These are phyloP conservation scores for Ammopiptanthus mongolicus DNA, from an alignment of 306 rosid species.

Conservation along the genomic window DNA sequence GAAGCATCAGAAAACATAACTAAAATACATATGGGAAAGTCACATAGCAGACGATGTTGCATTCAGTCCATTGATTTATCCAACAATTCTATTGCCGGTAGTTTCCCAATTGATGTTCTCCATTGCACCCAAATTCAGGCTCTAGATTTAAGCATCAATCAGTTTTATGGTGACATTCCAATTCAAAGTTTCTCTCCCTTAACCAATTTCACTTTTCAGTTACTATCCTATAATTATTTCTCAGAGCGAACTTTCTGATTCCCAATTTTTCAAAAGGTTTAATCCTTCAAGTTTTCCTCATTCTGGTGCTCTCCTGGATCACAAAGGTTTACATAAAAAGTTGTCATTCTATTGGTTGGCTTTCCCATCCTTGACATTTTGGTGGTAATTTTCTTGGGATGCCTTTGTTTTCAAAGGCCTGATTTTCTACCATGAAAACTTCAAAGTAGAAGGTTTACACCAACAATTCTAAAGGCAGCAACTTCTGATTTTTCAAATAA, in stretches of 20 bases:
- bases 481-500: constrained; percentile 40
- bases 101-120: too few species aligned
- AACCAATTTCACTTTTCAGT: constrained; percentile 44
- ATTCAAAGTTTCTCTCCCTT: constrained; percentile 42
- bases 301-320: constrained; percentile 52
- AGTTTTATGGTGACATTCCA: constrained; percentile 54
- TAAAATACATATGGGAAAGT: not conserved
- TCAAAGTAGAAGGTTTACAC: constrained; percentile 39
- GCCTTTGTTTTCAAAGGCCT: too few species aligned
- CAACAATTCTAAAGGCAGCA: constrained; percentile 49
- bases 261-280: too few species aligned
- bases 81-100: constrained; percentile 50
- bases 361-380: constrained; percentile 54
- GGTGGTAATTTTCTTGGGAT: constrained; percentile 41
- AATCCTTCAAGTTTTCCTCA: constrained; percentile 50
- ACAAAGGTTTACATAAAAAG: constrained; percentile 38
- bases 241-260: constrained; percentile 48
- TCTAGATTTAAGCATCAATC: constrained; percentile 61
- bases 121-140: constrained; percentile 51
- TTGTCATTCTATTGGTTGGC: constrained; percentile 38
- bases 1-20: constrained; percentile 5
- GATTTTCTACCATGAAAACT: constrained; percentile 53
- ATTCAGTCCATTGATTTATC: constrained; percentile 54
- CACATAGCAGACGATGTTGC: not conserved
- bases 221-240: constrained; percentile 53